Conservation (phyloP, 179 eudicot genomes). For the Silene coronaria region DNA sequence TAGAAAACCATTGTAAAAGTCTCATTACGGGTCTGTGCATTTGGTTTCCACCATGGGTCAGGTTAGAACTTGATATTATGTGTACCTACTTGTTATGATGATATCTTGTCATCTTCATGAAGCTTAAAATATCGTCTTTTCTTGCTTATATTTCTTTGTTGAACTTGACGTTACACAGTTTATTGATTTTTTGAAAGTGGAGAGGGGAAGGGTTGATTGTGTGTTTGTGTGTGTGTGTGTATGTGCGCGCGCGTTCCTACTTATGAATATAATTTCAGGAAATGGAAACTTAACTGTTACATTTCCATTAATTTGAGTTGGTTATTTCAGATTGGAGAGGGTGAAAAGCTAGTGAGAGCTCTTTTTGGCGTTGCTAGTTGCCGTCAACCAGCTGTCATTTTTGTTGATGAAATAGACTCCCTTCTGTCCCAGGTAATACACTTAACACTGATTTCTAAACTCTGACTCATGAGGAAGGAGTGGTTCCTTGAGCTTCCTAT, state of each 20-base stretch:
- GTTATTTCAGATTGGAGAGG: conserved; percentile 80
- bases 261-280: background rate
- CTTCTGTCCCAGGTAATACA: conserved; percentile 88
- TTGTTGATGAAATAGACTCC: conserved; percentile 97
- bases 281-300: background rate
- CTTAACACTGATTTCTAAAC: conserved; percentile 25
- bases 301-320: conserved; percentile 4
- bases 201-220: background rate
- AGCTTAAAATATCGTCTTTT: background rate
- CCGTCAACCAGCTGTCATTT: conserved; percentile 99
- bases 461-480: background rate
- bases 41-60: background rate
- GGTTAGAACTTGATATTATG: background rate
- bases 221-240: background rate
- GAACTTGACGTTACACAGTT: background rate
- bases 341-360: conserved; percentile 97
- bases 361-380: conserved; percentile 98
- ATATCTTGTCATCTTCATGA: background rate
- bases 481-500: conserved; percentile 1
- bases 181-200: background rate
- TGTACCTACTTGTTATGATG: background rate
- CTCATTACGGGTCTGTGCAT: background rate
- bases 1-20: background rate
- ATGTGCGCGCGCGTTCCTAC: background rate
- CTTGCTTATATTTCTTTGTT: background rate